Base-by-base conservation (phyloP, 352 stramenopile genomes). In the Phytophthora citricola region DNA sequence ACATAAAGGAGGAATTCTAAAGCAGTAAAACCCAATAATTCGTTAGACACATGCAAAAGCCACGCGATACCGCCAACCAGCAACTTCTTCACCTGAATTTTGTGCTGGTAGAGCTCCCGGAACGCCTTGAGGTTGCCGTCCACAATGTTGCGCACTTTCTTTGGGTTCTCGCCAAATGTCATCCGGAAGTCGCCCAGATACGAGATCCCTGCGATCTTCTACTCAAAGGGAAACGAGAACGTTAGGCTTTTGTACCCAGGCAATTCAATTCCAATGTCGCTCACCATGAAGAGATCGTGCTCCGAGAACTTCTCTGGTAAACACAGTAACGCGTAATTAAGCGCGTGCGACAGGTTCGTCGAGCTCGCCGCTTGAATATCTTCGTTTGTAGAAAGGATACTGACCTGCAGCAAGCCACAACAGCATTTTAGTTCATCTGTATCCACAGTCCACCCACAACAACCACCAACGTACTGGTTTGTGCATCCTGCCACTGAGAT, bases 81-180 rank as follows among this genome's bases (percentile, higher is more conserved):
- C 15, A 57, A 45, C 20, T 22, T 4, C 57, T 36, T 62, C 62
- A 95, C 88, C 76, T 89, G 52, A 54, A 97, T 85, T 41, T 92
- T 87, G 52, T 75, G 70, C 9, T 75, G 59, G 66, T 97, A 97
- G 26, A 97, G 69, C 29, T 85, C 54, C 39, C 74, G 73, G 58
- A 97, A 97, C 6, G 69, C 76, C 26, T 79, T 77, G 27, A 92
- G 76, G 69, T 94, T 96, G 61, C 86, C 83, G n/a, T 86, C 80
- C 22, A 97, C 90, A 66, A 97, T 97, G 63, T 97, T 97, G 60
- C 87, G 84, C 22, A 97, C 90, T 53, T 97, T 97, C 57, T 91
- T 91, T 5, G 89, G 90, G 64, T 97, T 97, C 66, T 97, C 90
- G 7, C 89, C 89, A 62, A 97, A 96, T 27, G 75, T 87, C 90